These are phyloP conservation scores for Bruguiera hainesii DNA, from an alignment of 441 rosid genomes.

Conservation along the genomic window DNA sequence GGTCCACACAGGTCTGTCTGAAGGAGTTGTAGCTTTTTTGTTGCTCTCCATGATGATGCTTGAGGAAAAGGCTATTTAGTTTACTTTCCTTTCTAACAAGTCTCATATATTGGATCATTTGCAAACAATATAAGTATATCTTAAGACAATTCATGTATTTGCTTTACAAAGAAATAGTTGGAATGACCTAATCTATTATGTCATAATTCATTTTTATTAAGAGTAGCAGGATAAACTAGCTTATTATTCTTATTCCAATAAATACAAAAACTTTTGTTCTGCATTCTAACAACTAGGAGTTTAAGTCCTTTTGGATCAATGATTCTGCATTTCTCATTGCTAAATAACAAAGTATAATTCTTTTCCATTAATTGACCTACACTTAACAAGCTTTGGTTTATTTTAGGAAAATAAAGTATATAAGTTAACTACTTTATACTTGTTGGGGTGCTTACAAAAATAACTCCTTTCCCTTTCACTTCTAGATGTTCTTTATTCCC, in stretches of 20 bases:
- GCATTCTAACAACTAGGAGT: fast-evolving
- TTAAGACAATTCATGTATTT: neutral
- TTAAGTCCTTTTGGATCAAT: neutral
- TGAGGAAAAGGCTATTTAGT: neutral
- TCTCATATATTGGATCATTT: too few species aligned
- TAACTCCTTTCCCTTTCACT: neutral
- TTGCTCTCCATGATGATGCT: neutral
- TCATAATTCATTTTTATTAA: too few species aligned
- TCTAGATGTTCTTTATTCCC: neutral
- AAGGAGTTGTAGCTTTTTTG: neutral
- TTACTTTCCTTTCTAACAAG: neutral
- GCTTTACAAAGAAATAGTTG: neutral
- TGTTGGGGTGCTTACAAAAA: fast-evolving
- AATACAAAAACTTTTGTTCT: too few species aligned
- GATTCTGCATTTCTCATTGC: neutral
- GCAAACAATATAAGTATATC: too few species aligned
- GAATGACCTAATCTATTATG: neutral
- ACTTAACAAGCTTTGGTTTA: neutral
- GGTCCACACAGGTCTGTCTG: neutral
- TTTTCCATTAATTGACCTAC: neutral
- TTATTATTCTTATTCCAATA: too few species aligned
- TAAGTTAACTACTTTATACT: neutral
- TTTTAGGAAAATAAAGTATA: neutral
- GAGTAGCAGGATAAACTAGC: too few species aligned
- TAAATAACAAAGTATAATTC: neutral